Evolutionary conservation across 208 protist species (phyloP).

Genomic region (Zelonia costaricensis): DNA sequence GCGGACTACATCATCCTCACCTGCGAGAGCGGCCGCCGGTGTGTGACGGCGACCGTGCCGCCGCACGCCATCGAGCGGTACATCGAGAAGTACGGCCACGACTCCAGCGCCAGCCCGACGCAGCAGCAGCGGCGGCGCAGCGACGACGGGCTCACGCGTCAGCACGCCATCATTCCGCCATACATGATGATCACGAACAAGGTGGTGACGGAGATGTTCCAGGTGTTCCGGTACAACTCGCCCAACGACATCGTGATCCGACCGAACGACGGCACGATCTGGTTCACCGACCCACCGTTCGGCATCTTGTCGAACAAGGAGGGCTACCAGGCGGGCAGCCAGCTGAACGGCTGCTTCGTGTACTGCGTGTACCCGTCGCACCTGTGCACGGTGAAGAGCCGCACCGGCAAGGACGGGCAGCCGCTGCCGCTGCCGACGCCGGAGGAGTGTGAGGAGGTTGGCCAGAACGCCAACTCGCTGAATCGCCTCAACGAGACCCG

Average conservation of each 20-base stretch:
- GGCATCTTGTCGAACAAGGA: constrained; percentile 29
- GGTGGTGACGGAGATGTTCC: constrained; percentile 27
- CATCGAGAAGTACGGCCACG: constrained; percentile 19
- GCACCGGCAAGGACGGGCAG: constrained; percentile 16
- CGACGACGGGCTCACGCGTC: constrained; percentile 14
- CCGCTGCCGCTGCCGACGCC: constrained; percentile 20
- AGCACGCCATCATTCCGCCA: constrained; percentile 13
- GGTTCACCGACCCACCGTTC: constrained; percentile 35
- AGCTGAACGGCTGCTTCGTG: constrained; percentile 28
- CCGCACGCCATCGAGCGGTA: constrained; percentile 29
- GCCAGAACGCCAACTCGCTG: constrained; percentile 11
- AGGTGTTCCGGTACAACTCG: constrained; percentile 28
- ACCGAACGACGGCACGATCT: constrained; percentile 28
- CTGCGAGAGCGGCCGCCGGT: constrained; percentile 26
- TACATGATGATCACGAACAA: constrained; percentile 34
- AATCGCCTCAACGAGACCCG: constrained; percentile 17
- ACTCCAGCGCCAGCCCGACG: constrained; percentile 10
- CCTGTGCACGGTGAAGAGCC: constrained; percentile 19
- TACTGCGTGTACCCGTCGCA: constrained; percentile 22
- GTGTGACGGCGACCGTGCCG: constrained; percentile 21
- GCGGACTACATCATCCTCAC: constrained; percentile 28
- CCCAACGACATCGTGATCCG: constrained; percentile 37
- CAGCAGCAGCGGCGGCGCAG: neutral
- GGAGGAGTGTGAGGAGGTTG: constrained; percentile 12
- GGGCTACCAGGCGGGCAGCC: constrained; percentile 22